These are phyloP conservation scores for Seiridium cupressi DNA, from an alignment of 2,329 filamentous ascomycete genomes.

Conservation along the genomic window DNA sequence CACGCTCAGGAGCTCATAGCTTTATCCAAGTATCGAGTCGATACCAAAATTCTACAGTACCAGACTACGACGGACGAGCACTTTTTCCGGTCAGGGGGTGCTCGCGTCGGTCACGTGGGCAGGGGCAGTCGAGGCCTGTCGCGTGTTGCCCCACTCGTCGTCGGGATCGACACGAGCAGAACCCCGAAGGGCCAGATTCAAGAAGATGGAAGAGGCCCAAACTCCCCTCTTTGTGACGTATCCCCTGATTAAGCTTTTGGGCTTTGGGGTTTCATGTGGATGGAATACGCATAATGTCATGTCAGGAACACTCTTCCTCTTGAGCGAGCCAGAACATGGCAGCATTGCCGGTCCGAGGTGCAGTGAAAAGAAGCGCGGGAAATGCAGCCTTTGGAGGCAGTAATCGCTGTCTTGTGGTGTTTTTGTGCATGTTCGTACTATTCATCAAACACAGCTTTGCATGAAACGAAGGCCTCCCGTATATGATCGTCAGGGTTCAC, in stretches of 20 bases:
- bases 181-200: conserved; percentile 1
- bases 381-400: no score
- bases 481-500: not conserved
- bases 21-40: not conserved
- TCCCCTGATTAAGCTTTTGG: not conserved
- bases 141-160: not conserved
- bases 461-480: not conserved
- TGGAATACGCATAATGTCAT: not conserved
- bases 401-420: no score
- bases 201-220: not conserved
- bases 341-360: not conserved
- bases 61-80: no score
- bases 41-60: not conserved
- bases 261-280: conserved; percentile 3
- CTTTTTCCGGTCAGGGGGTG: not conserved
- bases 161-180: not conserved
- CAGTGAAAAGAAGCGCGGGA: not conserved
- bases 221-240: conserved; percentile 6
- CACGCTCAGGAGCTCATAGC: not conserved
- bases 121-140: not conserved
- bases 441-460: not conserved
- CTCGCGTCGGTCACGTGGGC: conserved; percentile 1
- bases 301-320: not conserved
- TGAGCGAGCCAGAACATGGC: not conserved
- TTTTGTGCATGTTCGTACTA: no score